Conservation (phyloP, 495 filamentous ascomycete genomes). For the Hypoxylon fragiforme region DNA sequence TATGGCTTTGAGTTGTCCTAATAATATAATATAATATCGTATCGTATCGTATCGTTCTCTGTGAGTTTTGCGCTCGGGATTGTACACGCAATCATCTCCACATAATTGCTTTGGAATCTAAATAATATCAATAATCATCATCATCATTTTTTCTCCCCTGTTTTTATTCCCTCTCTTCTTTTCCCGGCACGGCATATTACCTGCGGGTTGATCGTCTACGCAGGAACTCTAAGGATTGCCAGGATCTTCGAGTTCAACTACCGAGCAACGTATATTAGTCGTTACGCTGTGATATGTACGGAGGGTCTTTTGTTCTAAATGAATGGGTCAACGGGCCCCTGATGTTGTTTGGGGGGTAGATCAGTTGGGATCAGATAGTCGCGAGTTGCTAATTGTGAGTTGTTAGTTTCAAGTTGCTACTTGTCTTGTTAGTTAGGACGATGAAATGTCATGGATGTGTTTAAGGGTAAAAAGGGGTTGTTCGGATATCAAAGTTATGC, state of each 20-base stretch:
- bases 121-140: constrained; percentile 11
- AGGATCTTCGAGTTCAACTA: constrained; percentile 12
- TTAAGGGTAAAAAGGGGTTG: too few species aligned
- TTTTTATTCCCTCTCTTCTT: constrained; percentile 11
- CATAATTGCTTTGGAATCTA: constrained; percentile 15
- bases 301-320: neutral
- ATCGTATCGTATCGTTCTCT: too few species aligned
- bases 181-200: constrained; percentile 7
- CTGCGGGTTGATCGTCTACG: constrained; percentile 16
- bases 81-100: constrained; percentile 32
- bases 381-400: too few species aligned
- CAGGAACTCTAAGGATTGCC: constrained; percentile 18
- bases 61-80: constrained; percentile 1
- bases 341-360: too few species aligned
- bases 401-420: too few species aligned
- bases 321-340: neutral
- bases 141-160: too few species aligned
- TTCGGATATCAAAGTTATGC: too few species aligned
- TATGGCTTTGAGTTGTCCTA: too few species aligned
- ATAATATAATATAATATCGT: too few species aligned
- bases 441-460: too few species aligned
- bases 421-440: too few species aligned
- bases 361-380: too few species aligned
- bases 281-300: neutral
- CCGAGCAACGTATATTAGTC: neutral